Evolutionary conservation across 139 green algal genomes (phyloP).

Genomic region (Marvania coccoides): DNA sequence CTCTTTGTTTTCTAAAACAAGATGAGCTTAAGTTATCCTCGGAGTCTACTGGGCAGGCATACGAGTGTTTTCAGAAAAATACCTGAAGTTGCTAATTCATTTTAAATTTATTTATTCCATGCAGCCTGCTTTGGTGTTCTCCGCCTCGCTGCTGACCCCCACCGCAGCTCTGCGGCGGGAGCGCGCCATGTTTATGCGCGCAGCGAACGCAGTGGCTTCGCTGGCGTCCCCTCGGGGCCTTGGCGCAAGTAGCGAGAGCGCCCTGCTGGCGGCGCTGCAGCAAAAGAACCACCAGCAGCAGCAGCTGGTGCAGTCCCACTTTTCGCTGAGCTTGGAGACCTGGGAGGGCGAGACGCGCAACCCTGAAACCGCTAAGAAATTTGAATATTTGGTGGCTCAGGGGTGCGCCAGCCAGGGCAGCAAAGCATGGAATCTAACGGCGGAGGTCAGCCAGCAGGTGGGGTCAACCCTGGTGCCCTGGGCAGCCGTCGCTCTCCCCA

Average conservation of each 20-base stretch:
- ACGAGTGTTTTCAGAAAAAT: too few relatives aligned
- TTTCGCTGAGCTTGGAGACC: background rate
- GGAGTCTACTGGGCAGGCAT: too few relatives aligned
- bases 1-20: too few relatives aligned
- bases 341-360: background rate
- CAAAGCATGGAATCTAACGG: constrained; percentile 18
- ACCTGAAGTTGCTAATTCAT: too few relatives aligned
- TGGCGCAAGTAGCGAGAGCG: background rate
- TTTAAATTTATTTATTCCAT: too few relatives aligned
- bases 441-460: constrained; percentile 30
- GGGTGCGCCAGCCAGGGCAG: background rate
- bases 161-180: constrained; percentile 1
- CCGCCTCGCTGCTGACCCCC: constrained; percentile 7
- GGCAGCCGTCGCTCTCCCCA: constrained; percentile 42
- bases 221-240: background rate
- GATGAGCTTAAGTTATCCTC: too few relatives aligned
- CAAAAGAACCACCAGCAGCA: background rate
- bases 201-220: constrained; percentile 11
- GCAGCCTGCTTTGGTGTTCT: background rate
- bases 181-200: constrained; percentile 27
- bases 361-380: too few relatives aligned
- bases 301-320: background rate
- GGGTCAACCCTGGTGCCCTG: constrained; percentile 51
- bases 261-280: background rate
- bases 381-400: background rate